These are phyloP conservation scores for Atkinsonella texensis DNA, from an alignment of 2,329 filamentous ascomycete species.

Conservation along the genomic window DNA sequence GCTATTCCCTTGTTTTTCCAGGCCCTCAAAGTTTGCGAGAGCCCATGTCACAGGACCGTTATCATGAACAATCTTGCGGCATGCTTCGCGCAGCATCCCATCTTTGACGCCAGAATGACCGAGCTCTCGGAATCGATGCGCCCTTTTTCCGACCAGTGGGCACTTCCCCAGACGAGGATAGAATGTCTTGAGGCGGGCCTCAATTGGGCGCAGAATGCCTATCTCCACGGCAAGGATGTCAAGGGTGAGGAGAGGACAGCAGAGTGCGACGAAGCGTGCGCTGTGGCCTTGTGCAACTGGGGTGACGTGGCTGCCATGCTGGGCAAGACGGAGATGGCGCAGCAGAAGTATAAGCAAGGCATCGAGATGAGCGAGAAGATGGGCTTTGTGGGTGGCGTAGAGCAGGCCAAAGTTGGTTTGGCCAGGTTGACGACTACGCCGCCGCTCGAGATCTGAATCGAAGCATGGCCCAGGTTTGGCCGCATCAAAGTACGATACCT, in stretches of 20 bases:
- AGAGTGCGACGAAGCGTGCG: conserved; percentile 77
- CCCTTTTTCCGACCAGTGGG: conserved; percentile 14
- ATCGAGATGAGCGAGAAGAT: conserved; percentile 45
- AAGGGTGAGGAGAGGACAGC: conserved; percentile 53
- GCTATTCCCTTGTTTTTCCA: conserved; percentile 80
- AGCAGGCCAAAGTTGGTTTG: conserved; percentile 41
- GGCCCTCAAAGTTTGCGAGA: conserved; percentile 56
- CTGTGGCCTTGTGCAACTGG: conserved; percentile 74
- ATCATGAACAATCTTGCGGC: conserved; percentile 79
- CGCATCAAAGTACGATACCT: too few relatives aligned
- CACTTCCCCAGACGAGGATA: conserved; percentile 35
- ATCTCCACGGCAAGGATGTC: conserved; percentile 54
- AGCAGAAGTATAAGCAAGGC: conserved; percentile 56
- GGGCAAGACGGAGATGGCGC: conserved; percentile 52
- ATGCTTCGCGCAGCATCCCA: conserved; percentile 56
- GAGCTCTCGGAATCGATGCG: conserved; percentile 18
- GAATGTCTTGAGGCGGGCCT: conserved; percentile 57
- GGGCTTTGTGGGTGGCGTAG: conserved; percentile 37
- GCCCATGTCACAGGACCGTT: conserved; percentile 65
- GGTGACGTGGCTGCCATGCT: conserved; percentile 72
- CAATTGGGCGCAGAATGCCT: conserved; percentile 69
- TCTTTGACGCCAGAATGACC: conserved; percentile 19
- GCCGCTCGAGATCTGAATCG: neutral
- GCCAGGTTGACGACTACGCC: conserved; percentile 16
- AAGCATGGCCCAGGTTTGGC: neutral